phyloP scores from a whole-genome alignment of 2,329 filamentous ascomycete species.

The Claviceps pazoutovae region DNA sequence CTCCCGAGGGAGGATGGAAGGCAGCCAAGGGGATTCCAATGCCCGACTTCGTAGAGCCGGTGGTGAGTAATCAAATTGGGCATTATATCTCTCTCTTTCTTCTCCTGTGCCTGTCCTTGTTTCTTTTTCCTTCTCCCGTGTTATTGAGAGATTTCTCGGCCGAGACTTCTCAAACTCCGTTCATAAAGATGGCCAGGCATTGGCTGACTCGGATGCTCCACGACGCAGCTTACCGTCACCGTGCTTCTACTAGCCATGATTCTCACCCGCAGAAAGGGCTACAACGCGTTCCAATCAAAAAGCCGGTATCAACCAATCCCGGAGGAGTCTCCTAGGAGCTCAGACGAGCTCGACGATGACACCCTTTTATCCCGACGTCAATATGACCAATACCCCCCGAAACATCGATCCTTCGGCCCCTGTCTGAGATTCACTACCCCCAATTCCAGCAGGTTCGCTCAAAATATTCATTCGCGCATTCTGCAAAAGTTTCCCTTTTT shows the following conservation, averaged over 20 bases:
- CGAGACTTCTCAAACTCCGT: too few relatives aligned
- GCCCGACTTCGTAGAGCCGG: conserved; percentile 21
- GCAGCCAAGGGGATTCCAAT: conserved; percentile 15
- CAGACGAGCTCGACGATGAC: conserved; percentile 9
- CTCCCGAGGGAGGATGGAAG: conserved; percentile 13
- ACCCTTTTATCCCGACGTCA: conserved; percentile 2
- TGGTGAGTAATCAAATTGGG: conserved; percentile 11
- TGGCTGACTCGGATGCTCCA: not conserved
- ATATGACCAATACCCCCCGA: conserved; percentile 7
- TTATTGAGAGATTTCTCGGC: too few relatives aligned
- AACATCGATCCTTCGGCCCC: conserved; percentile 7
- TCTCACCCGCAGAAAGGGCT: conserved; percentile 22
- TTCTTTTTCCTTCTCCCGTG: too few relatives aligned
- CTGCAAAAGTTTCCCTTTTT: conserved; percentile 57
- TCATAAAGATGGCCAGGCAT: not conserved
- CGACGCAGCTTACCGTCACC: conserved; percentile 19
- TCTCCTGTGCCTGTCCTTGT: too few relatives aligned
- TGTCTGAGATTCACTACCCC: conserved; percentile 34
- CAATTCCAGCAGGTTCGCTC: conserved; percentile 46
- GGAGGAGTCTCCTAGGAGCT: conserved; percentile 13
- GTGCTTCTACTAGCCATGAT: conserved; percentile 25
- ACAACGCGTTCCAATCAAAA: conserved; percentile 16
- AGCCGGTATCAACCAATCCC: conserved; percentile 12
- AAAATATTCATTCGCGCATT: conserved; percentile 47
- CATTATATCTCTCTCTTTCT: not conserved